Conservation (phyloP, 2,329 filamentous ascomycete species). For the Dendrostoma leiphaemia region DNA sequence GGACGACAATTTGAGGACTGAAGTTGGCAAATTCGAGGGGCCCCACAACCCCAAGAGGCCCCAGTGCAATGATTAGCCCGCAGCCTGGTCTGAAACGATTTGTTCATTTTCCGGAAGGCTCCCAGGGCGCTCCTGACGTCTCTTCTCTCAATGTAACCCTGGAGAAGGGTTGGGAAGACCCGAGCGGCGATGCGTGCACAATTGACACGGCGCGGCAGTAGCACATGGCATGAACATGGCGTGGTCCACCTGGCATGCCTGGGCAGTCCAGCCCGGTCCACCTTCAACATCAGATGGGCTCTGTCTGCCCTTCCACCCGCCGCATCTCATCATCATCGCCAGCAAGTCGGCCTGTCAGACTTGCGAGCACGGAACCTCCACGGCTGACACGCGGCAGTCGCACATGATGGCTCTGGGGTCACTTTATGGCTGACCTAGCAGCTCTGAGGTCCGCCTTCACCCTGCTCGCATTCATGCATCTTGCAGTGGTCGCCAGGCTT, state of each 20-base stretch:
- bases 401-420: neutral
- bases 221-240: too few relatives aligned
- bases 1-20: too few relatives aligned
- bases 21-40: neutral
- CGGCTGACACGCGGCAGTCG: neutral
- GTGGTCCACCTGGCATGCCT: too few relatives aligned
- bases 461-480: neutral
- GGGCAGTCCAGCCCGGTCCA: too few relatives aligned
- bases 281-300: too few relatives aligned
- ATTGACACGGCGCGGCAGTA: too few relatives aligned
- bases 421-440: too few relatives aligned
- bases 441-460: neutral
- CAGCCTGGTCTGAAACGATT: neutral
- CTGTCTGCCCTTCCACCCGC: too few relatives aligned
- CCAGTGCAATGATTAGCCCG: neutral
- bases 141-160: neutral
- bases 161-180: neutral
- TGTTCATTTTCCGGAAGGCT: neutral
- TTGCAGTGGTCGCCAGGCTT: neutral
- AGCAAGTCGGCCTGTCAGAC: too few relatives aligned
- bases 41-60: neutral
- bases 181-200: too few relatives aligned
- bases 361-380: too few relatives aligned
- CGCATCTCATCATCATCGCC: too few relatives aligned
- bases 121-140: neutral